phyloP scores from a whole-genome alignment of 257 asterid genomes.

The Scutellaria galericulata region DNA sequence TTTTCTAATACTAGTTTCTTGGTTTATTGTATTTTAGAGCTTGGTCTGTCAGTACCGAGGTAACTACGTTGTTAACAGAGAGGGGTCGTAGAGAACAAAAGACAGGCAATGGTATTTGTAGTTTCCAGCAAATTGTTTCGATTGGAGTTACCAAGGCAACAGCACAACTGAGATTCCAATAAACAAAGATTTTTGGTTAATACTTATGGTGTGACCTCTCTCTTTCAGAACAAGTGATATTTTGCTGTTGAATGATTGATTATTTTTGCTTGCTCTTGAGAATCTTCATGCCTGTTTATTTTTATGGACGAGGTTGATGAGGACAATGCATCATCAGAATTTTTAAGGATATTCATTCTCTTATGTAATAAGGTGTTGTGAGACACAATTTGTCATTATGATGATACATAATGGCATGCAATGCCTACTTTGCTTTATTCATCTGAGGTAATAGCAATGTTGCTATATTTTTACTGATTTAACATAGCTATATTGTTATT shows the following conservation, averaged over 20 bases:
- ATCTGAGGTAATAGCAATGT: too few relatives aligned
- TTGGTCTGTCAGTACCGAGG: conserved; percentile 91
- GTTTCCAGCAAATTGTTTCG: conserved; percentile 26
- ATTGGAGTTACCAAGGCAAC: conserved; percentile 35
- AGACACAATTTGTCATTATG: background rate
- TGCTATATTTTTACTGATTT: too few relatives aligned
- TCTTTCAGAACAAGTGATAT: background rate
- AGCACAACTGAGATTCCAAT: background rate
- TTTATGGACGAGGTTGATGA: background rate
- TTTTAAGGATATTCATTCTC: background rate
- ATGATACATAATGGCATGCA: too few relatives aligned
- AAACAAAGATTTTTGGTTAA: background rate
- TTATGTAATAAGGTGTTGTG: conserved; percentile 9
- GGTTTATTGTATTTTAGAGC: conserved; percentile 65
- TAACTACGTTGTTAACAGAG: conserved; percentile 57
- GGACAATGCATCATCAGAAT: background rate
- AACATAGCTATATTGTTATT: too few relatives aligned
- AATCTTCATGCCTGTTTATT: background rate
- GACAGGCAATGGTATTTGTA: conserved; percentile 36
- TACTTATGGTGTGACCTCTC: conserved; percentile 12
- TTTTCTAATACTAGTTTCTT: conserved; percentile 48
- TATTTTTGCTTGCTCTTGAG: background rate
- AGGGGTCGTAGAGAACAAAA: conserved; percentile 45
- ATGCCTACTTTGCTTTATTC: background rate
- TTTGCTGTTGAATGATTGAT: background rate